Evolutionary conservation across 2,329 filamentous ascomycete genomes (phyloP).

Genomic region (Fusarium humuli): DNA sequence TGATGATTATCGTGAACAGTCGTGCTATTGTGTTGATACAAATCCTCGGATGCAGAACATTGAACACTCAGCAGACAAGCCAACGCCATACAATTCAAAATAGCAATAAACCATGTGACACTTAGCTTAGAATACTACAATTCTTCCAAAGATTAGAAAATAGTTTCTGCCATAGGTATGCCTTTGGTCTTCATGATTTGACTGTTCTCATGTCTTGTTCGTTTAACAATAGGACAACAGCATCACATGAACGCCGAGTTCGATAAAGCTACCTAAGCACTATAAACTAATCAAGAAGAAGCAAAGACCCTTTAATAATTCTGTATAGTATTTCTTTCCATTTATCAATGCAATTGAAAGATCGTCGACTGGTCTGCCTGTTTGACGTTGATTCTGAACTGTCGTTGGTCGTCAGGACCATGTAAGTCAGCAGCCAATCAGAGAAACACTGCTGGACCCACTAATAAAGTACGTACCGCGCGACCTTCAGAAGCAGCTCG

Average conservation of each 20-base stretch:
- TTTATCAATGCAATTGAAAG: not conserved
- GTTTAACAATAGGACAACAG: not conserved
- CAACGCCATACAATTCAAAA: not conserved
- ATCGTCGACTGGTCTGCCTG: not conserved
- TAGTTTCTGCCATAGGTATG: not conserved
- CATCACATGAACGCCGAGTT: not conserved
- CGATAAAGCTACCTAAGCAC: not conserved
- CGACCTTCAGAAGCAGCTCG: conserved; percentile 6
- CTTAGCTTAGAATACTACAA: accelerated
- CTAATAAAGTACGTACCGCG: conserved; percentile 20
- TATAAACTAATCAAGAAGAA: not conserved
- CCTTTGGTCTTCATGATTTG: not conserved
- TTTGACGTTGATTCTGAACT: not conserved
- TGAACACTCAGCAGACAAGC: not conserved
- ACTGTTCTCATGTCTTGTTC: not conserved
- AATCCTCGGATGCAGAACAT: not conserved
- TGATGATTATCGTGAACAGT: not conserved
- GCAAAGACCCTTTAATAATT: not conserved
- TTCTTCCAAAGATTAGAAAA: not conserved
- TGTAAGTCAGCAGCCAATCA: conserved; percentile 26
- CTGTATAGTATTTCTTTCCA: not conserved
- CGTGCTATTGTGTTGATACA: not conserved
- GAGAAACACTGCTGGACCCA: not conserved
- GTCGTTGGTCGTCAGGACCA: conserved; percentile 2
- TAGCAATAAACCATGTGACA: not conserved